Evolutionary conservation across 352 stramenopile genomes (phyloP).

Genomic region (Phytophthora meadii): DNA sequence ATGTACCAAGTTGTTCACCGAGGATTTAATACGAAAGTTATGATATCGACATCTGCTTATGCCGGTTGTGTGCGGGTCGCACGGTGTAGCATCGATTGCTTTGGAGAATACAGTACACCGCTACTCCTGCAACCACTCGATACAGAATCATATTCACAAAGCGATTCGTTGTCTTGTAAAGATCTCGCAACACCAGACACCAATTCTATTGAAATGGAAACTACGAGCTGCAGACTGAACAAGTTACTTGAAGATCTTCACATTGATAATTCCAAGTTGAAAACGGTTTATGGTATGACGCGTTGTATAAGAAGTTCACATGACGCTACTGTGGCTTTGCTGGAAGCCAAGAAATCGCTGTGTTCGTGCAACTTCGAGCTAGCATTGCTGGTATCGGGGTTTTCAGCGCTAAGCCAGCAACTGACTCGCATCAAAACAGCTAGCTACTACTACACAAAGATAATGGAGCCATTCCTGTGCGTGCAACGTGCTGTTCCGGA

Average conservation of each 20-base stretch:
- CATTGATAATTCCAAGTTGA: background rate
- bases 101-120: conserved; percentile 56
- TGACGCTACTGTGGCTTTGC: conserved; percentile 24
- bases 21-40: conserved; percentile 46
- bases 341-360: conserved; percentile 33
- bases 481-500: conserved; percentile 53
- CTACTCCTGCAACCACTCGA: conserved; percentile 55
- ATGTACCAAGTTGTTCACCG: conserved; percentile 71
- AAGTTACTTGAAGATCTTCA: conserved; percentile 28
- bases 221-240: conserved; percentile 22
- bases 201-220: conserved; percentile 17
- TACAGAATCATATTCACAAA: background rate
- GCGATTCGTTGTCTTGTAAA: background rate
- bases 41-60: conserved; percentile 56
- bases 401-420: conserved; percentile 34
- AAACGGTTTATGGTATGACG: conserved; percentile 24
- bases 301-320: conserved; percentile 7
- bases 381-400: conserved; percentile 51
- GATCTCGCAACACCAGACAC: background rate
- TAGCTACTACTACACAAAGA: conserved; percentile 15
- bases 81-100: conserved; percentile 59
- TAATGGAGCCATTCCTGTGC: conserved; percentile 33
- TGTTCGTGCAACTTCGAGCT: conserved; percentile 57
- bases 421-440: conserved; percentile 27
- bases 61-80: conserved; percentile 68